Conservation (phyloP, 768 basidiomycete species). For the Thelephora ganbajun region DNA sequence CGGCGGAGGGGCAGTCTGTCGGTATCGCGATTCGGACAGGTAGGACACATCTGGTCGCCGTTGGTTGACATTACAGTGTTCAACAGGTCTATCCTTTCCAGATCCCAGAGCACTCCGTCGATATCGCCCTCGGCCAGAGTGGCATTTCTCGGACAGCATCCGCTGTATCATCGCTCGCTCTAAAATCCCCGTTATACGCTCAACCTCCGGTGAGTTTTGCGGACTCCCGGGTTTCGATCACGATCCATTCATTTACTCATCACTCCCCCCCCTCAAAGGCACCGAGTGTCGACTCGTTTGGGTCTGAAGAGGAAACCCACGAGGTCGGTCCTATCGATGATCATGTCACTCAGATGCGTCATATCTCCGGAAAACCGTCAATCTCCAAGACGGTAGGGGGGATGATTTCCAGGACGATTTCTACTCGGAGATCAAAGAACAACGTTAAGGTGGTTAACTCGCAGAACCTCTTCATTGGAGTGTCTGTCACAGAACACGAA, state of each 20-base stretch:
- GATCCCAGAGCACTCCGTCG: neutral
- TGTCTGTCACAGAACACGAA: conserved; percentile 9
- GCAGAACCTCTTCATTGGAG: conserved; percentile 12
- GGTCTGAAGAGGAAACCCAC: neutral
- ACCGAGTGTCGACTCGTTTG: neutral
- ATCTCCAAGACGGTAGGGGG: conserved; percentile 12
- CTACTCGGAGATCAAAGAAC: conserved; percentile 10
- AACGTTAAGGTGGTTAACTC: conserved; percentile 8
- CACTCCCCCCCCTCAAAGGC: neutral
- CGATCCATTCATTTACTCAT: neutral
- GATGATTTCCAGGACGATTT: conserved; percentile 15
- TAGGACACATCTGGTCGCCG: neutral
- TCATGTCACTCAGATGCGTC: conserved; percentile 13
- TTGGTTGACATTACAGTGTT: neutral
- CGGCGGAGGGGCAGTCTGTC: neutral
- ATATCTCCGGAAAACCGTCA: conserved; percentile 11
- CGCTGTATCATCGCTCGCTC: neutral
- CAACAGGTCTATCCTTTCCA: neutral
- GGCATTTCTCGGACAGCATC: neutral
- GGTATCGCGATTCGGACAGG: neutral
- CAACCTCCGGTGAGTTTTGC: neutral
- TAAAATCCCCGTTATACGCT: neutral
- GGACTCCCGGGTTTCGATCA: neutral
- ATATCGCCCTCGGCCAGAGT: neutral
- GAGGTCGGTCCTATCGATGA: conserved; percentile 1